Base-by-base conservation (phyloP, 2,329 filamentous ascomycete species). In the Zasmidium citrigriseum region DNA sequence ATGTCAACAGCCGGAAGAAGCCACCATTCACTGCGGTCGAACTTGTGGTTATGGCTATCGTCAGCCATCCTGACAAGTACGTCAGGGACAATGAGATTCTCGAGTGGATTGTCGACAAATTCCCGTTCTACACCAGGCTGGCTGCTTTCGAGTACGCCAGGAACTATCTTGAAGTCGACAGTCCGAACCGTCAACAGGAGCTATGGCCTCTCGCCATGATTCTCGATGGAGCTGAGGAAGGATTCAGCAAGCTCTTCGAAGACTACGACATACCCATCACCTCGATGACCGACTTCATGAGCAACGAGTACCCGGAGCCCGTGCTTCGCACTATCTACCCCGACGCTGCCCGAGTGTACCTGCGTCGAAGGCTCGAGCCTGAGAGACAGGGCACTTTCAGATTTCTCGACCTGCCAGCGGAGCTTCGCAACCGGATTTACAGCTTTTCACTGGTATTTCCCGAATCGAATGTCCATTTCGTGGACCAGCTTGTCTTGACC, bases 31-130 rank as follows among this genome's bases (percentile, higher is more conserved):
- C 34, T 10, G 20, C 29, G 1, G 52, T n/a, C 18, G 59, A 52
- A 22, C 20, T 56, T 10, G 44, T 54, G n/a, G 34, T 55, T 23
- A 61, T 61, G 52, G 55, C 59, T 14, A 25, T 55, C 18, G 27
- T 61, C 22, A n/a, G 9, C 44, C n/a, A 20, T 20, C 16, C n/a
- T 20, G 7, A 10, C 7, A 20, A 9, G 7, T 46, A 18, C 9
- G 21, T 46, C 9, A 7, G 7, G 16, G 21, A 18, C n/a, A 18
- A 46, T 10, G n/a, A 9, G 9, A 46, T 46, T 46, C 21, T 10
- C 44, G 7, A 7, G 9, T 9, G 9, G 44, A 46, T 46, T 20
- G 21, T 18, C n/a, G n/a, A 9, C 9, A 46, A 14, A n/a, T 10
- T 10, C 21, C 44, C 44, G n/a, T 46, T n/a, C n/a, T 46, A 10